Evolutionary conservation across 2,329 filamentous ascomycete genomes (phyloP), one percentile per base, ranked within the genome.

Genomic region (Ophiocordyceps camponoti-leonardi): DNA sequence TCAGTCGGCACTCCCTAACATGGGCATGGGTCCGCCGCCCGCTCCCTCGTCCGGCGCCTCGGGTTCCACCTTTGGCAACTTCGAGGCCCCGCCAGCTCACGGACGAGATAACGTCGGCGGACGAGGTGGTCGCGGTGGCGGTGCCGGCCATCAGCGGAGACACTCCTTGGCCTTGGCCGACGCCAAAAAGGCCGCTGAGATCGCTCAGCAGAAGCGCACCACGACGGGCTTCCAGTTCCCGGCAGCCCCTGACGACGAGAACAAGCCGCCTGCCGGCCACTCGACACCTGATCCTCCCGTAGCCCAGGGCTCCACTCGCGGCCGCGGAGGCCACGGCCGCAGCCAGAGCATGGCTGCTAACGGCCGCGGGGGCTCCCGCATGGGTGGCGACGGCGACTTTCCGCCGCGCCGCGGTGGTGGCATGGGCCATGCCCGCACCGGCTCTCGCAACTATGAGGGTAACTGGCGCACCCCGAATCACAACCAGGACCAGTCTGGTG

Each of bases 151-250:
- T 61, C 83, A 93, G 63, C 80, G 92, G 59, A 82, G 92, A 64
- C 92, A 98, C 67, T 98, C 92, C 19, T 72, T 98, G 51, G 92
- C 88, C 51, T 71, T 98, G 51, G 86, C 88, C 35, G 92, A 98
- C 64, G 92, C 92, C 44, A 96, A 94, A 68, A 96, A 95, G 69
- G 92, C 92, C 43, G 92, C 92, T 47, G 92, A 98, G 63, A 67
- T 94, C 51, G 92, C 92, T 43, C 92, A 98, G 67, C 90, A 94
- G 71, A 95, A 95, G 68, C 77, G 88, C 63, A 94, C 90, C 46
- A 87, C 88, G 49, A 87, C 85, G 51, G 87, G 81, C 47, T 98
- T 96, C 66, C 88, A 94, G 61, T 98, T 98, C 61, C 90, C 92
- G 16, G 73, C 81, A 50, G 70, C 75, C 45, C 73, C 77, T 50